These are phyloP conservation scores for Plectosphaerella sp. DNA, from an alignment of 2,329 filamentous ascomycete genomes.

Conservation along the genomic window DNA sequence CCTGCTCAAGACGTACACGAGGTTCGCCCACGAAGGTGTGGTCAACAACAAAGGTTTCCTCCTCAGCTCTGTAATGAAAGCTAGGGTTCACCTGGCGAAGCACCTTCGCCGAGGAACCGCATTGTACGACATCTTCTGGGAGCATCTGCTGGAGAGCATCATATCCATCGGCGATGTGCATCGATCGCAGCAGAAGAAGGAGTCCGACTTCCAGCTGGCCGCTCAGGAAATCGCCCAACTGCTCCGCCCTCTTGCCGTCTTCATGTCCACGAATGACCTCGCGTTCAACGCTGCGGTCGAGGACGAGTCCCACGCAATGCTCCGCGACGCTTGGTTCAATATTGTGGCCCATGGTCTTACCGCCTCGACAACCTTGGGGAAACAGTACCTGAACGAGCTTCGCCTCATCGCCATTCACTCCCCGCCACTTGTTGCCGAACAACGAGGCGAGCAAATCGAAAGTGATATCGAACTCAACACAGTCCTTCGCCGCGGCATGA, in stretches of 20 bases:
- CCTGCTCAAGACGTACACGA: slow-evolving; percentile 77
- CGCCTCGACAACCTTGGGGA: slow-evolving; percentile 66
- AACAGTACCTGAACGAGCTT: slow-evolving; percentile 71
- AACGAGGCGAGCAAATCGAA: slow-evolving; percentile 84
- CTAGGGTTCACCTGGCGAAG: slow-evolving; percentile 72
- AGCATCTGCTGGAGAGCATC: slow-evolving; percentile 78
- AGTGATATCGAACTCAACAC: slow-evolving; percentile 97
- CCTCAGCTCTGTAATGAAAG: slow-evolving; percentile 72
- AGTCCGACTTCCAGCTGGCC: slow-evolving; percentile 76
- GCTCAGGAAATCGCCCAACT: slow-evolving; percentile 85
- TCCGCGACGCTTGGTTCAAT: slow-evolving; percentile 97
- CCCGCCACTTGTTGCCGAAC: slow-evolving; percentile 79
- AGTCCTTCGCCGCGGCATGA: slow-evolving; percentile 81
- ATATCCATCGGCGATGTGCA: slow-evolving; percentile 87
- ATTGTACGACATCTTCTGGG: slow-evolving; percentile 77
- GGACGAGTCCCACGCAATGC: slow-evolving; percentile 67
- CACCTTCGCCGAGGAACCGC: slow-evolving; percentile 65
- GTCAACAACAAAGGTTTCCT: slow-evolving; percentile 63
- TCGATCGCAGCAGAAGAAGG: slow-evolving; percentile 66
- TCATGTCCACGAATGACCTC: slow-evolving; percentile 67
- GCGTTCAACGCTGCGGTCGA: slow-evolving; percentile 44
- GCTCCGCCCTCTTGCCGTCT: slow-evolving; percentile 77
- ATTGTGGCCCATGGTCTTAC: slow-evolving; percentile 91
- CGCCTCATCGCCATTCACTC: slow-evolving; percentile 83
- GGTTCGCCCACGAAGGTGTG: slow-evolving; percentile 68